Evolutionary conservation across 352 stramenopile species (phyloP).

Genomic region (Lagenidium giganteum): DNA sequence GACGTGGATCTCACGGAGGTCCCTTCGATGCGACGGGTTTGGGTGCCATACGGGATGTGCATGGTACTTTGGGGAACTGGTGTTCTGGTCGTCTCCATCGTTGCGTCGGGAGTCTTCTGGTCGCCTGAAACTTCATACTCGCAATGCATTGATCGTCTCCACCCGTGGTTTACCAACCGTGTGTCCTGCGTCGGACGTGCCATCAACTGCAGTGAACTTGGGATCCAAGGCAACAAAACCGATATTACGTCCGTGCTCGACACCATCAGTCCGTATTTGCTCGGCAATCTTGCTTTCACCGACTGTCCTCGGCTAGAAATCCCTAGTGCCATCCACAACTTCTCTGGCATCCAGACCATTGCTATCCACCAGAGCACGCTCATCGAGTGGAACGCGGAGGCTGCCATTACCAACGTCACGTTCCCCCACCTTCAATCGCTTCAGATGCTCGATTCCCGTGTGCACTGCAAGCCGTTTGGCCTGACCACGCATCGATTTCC

Average conservation of each 20-base stretch:
- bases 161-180: conserved; percentile 11
- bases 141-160: conserved; percentile 5
- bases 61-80: no score
- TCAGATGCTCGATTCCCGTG: neutral
- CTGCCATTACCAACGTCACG: neutral
- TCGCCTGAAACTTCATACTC: no score
- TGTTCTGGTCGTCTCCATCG: no score
- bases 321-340: neutral
- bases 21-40: no score
- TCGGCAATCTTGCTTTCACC: conserved; percentile 2
- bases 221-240: neutral
- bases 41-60: no score
- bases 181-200: conserved; percentile 3
- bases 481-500: conserved; percentile 1
- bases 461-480: no score
- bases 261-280: neutral
- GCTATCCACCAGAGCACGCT: neutral
- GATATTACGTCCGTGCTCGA: conserved; percentile 1
- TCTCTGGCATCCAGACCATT: neutral
- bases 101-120: no score
- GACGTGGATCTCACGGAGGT: no score
- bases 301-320: conserved; percentile 5
- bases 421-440: neutral
- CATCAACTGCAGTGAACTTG: conserved; percentile 4
- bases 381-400: neutral